Conservation (phyloP, 768 basidiomycete genomes). For the Lactarius trivialis region DNA sequence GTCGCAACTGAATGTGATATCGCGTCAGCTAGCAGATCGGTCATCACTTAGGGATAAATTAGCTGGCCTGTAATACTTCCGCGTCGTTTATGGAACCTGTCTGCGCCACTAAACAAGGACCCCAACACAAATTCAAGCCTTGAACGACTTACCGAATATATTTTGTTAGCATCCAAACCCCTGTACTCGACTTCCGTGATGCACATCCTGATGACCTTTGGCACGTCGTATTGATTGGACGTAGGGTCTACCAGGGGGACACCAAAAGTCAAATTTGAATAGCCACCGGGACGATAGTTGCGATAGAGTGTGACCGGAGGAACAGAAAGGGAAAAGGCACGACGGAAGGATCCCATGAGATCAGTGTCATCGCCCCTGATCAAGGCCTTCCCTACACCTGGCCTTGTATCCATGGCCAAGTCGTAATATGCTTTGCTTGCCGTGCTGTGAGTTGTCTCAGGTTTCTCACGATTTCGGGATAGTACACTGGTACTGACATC, state of each 20-base stretch:
- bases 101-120: constrained; percentile 9
- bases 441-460: constrained; percentile 41
- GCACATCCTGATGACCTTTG: constrained; percentile 75
- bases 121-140: neutral
- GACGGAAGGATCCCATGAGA: constrained; percentile 49
- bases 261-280: constrained; percentile 84
- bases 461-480: neutral
- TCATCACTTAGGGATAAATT: neutral
- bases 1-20: constrained; percentile 52
- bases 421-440: constrained; percentile 72
- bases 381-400: constrained; percentile 57
- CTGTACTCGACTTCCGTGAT: constrained; percentile 76
- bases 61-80: constrained; percentile 72
- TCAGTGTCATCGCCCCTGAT: constrained; percentile 62
- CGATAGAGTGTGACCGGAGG: constrained; percentile 71
- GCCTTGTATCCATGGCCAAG: constrained; percentile 56
- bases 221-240: constrained; percentile 68
- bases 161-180: constrained; percentile 71
- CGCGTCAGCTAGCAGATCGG: constrained; percentile 7
- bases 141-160: constrained; percentile 55
- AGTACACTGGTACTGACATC: constrained; percentile 40
- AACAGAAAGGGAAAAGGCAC: constrained; percentile 54
- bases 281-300: constrained; percentile 74
- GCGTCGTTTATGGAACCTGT: constrained; percentile 75
- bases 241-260: constrained; percentile 85